Evolutionary conservation across 371 early-diverging fungal genomes (phyloP), one percentile per base, ranked within the genome.

Genomic region (Lichtheimia hyalospora): DNA sequence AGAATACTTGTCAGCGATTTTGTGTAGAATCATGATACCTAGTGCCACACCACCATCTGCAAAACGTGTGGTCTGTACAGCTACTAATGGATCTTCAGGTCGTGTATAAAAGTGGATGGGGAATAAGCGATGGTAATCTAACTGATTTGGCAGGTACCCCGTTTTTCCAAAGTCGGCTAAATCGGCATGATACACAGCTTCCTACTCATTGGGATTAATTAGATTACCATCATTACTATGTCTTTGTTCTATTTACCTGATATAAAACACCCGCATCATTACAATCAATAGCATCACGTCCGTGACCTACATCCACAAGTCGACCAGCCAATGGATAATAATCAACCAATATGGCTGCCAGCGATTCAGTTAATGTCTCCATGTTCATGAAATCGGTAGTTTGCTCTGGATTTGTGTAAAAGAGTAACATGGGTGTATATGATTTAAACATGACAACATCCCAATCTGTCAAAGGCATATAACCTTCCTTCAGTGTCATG

Each of bases 391-490:
- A 75, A 6, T 64, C 54, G 23, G 67, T 55, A 13, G 52, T 24
- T 16, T 66, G 54, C 6, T 53, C 42, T 13, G 53, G 49, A 21
- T 72, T 72, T 2, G 64, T 57, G 18, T 72, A 75, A 27, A 75
- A 75, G 20, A 75, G 34, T 2, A 75, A 49, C 0, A 75, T 23
- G 5, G 75, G 75, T 2, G 66, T 75, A 61, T 75, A 75, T 0
- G 75, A 72, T 43, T 72, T 72, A 52, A 66, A 75, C 75, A 75
- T 75, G 40, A 75, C 75, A n/a, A 66, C 58, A 58, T 75, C 75
- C 75, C 75, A 75, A 28, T 75, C 75, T 1, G 75, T 72, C 24
- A 75, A 43, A 3, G 66, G 50, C 4, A 70, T 61, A 40, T 57
- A 57, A 42, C 58, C 44, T 43, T 62, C 42, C 20, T 41, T 13